Base-by-base conservation (phyloP, 164 flowering plant genomes). In the Tetrastigma voinierianum region DNA sequence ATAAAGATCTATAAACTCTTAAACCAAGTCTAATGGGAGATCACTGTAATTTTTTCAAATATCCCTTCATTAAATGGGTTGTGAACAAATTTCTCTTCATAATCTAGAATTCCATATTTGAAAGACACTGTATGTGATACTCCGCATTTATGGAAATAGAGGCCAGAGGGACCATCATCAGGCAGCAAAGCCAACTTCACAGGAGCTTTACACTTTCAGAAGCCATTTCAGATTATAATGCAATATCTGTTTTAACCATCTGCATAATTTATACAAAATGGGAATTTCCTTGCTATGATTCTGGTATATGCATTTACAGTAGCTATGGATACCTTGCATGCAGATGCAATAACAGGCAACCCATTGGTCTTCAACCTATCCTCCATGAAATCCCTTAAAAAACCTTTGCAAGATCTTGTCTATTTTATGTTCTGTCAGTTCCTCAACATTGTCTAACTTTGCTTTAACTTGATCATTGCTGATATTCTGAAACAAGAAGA, bases 351-450 rank as follows among this genome's bases (percentile, higher is more conserved):
- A 3, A 46, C 4, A 47, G 65, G 65, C 54, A 53, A 49, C 8
- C 63, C 48, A 7, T 16, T 60, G 10, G 18, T 12, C 18, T 32
- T 13, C 49, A 40, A 10, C 63, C 23, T 48, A 15, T 51, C 20
- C 19, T 63, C 66, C 46, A 49, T 63, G 11, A 48, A 48, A 51
- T 48, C 66, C 44, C 51, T 23, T 8, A 51, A 11, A n/a, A 51
- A 62, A 62, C 32, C 54, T 1, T 17, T 62, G 11, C n/a, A 62
- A 12, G 14, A 63, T 23, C 46, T 51, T 44, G 10, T 63, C 66
- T 11, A 51, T 8, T 1, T 47, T 56, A 23, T 56, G 58, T 45
- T 72, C 75, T 54, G 67, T 62, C 1, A 72, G 67, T 32, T 20
- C 21, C 13, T 60, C 59, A 15, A 19, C 61, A 49, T 72, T 46